These are phyloP conservation scores for Gynochthodes officinalis DNA, from an alignment of 257 asterid genomes.

Conservation along the genomic window DNA sequence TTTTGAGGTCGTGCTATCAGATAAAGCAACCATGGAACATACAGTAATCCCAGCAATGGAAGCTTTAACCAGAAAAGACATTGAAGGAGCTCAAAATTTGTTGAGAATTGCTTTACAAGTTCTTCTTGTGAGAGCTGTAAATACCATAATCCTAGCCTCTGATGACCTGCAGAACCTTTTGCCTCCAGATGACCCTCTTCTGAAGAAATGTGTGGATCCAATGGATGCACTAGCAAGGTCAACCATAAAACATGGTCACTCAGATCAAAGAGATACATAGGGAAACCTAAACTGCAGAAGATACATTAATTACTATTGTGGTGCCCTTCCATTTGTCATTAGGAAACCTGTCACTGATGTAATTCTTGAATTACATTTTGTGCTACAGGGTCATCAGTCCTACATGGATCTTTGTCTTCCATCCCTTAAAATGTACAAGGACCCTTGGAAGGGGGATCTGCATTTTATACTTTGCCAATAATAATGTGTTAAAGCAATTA, in stretches of 20 bases:
- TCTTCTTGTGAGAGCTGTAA: slow-evolving; percentile 66
- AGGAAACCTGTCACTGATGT: neutral
- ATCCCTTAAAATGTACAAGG: neutral
- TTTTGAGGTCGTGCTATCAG: slow-evolving; percentile 66
- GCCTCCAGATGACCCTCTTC: slow-evolving; percentile 71
- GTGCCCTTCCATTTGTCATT: neutral
- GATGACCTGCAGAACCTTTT: slow-evolving; percentile 55
- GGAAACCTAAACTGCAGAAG: neutral
- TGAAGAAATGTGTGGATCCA: slow-evolving; percentile 62
- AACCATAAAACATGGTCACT: slow-evolving; percentile 40
- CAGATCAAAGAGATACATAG: slow-evolving; percentile 25
- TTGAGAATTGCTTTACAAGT: slow-evolving; percentile 60
- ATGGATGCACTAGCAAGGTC: slow-evolving; percentile 62
- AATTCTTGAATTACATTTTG: neutral
- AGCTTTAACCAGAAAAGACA: slow-evolving; percentile 55
- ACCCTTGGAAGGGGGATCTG: neutral
- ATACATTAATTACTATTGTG: neutral
- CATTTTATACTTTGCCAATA: neutral
- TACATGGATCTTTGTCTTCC: neutral
- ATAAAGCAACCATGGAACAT: slow-evolving; percentile 65
- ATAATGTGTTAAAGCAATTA: neutral
- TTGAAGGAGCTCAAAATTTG: slow-evolving; percentile 71
- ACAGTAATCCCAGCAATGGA: slow-evolving; percentile 59
- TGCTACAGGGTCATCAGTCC: neutral
- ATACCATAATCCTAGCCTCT: slow-evolving; percentile 57